Evolutionary conservation across 768 basidiomycete genomes (phyloP).

Genomic region (Lepiota subincarnata): DNA sequence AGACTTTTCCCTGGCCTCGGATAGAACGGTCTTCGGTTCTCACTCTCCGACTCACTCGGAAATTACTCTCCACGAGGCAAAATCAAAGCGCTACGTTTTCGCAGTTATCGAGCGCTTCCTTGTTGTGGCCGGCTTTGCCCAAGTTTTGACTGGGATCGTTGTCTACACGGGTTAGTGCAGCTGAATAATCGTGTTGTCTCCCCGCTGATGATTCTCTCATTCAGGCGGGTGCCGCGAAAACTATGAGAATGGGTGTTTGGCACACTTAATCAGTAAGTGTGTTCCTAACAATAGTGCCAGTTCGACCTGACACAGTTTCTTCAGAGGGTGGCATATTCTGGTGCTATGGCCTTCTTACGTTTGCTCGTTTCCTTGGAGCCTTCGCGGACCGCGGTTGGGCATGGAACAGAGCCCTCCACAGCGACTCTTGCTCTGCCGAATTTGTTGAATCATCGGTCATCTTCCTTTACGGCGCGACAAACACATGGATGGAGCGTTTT

Average conservation of each 20-base stretch:
- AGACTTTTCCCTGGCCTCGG: conserved; percentile 46
- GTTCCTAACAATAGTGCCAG: not conserved
- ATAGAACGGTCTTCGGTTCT: conserved; percentile 47
- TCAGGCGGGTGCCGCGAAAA: conserved; percentile 71
- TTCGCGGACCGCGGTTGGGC: conserved; percentile 90
- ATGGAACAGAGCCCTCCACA: conserved; percentile 74
- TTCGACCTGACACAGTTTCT: conserved; percentile 8
- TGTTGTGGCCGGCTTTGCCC: conserved; percentile 67
- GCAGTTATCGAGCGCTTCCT: conserved; percentile 57
- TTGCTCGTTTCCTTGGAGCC: conserved; percentile 92
- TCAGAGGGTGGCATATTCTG: conserved; percentile 93
- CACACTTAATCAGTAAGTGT: conserved; percentile 84
- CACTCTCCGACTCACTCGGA: conserved; percentile 51
- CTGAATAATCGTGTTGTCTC: not conserved
- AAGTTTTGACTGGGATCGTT: conserved; percentile 66
- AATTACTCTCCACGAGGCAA: conserved; percentile 50
- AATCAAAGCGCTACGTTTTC: conserved; percentile 29
- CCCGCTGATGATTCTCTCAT: conserved; percentile 11
- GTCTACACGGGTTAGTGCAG: conserved; percentile 62
- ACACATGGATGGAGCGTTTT: conserved; percentile 97
- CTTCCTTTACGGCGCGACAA: conserved; percentile 84
- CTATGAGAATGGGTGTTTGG: conserved; percentile 79
- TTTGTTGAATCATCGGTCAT: conserved; percentile 78
- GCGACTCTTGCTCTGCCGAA: conserved; percentile 57
- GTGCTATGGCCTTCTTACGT: conserved; percentile 83